Base-by-base conservation (phyloP, 2,329 filamentous ascomycete genomes). In the Cordyceps javanica region DNA sequence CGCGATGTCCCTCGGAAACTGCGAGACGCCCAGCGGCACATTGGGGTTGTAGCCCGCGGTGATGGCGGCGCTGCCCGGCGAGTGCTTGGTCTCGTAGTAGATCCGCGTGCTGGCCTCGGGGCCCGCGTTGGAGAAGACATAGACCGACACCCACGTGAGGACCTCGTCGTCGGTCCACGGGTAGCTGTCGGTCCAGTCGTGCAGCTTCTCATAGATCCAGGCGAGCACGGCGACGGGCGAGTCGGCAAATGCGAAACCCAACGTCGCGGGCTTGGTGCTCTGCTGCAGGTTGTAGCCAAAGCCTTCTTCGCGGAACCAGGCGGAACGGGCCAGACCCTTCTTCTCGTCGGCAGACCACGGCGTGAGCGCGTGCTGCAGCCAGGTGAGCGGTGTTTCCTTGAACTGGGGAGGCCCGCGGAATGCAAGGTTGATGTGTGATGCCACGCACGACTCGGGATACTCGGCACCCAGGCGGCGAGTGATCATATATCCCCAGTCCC, bases 201-300 rank as follows among this genome's bases (percentile, higher is more conserved):
- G 82, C 53, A 91, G 72, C 69, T 91, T 91, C 70, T 91, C 89
- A 62, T 87, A 87, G 50, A 91, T 84, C 88, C 88, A 91, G 0
- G 86, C 82, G 1, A 91, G 74, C 5, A 89, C 72, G 0, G 80
- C 86, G 0, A 88, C 79, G 0, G 88, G 88, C 23, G 79, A 85
- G 67, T 90, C 87, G 1, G 81, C 77, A 9, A 91, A 75, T 0
- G 76, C 83, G 66, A 88, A 89, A 0, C 83, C 84, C 0, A 91
- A 65, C 0, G 88, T 91, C 61, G 89, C 84, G 0, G 88, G 88
- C 59, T 86, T 83, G 0, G 87, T 90, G 2, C 82, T 85, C 60
- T 61, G 50, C 49, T 59, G 26, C 45, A 45, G 28, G 56, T 59
- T 42, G 28, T 56, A 50, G 55, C 62, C 49, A 28, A 66, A 68